Evolutionary conservation across 169 alveolate species (phyloP), one percentile per base, ranked within the genome.

Genomic region (Plasmodium berghei): DNA sequence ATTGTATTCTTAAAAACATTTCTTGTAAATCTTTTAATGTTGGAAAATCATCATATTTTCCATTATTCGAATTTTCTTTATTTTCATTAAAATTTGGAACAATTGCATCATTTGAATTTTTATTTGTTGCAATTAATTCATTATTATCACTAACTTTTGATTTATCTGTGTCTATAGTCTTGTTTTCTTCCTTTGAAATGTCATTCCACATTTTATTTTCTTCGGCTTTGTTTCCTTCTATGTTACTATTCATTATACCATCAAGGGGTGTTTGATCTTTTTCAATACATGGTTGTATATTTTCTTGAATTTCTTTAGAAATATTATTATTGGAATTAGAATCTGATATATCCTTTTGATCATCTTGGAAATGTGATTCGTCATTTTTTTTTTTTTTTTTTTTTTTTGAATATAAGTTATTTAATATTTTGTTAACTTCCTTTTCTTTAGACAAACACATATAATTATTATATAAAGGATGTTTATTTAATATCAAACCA

Each of bases 1-100:
- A 83, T 59, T 83, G 90, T 55, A 83, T 83, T 18, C 90, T 26
- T 48, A 83, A 83, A 83, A 83, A 83, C 90, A 83, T 83, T 83
- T 83, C 90, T 59, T 83, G 90, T 18, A 83, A 66, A 83, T 83
- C 90, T 40, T 83, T 83, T 14, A 83, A 46, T 2, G 90, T 83
- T 34, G 90, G 90, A 12, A 83, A 83, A 22, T 83, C 90, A 26
- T 83, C 83, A 46, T 26, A 16, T 14, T 26, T 14, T 8, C 12
- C 46, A 16, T 5, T 52, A n/a, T 4, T 55, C 28, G 42, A n/a
- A 72, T 45, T 54, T 22, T 70, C 63, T 10, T n/a, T 48, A 58
- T 2, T 18, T 16, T 48, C 49, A 62, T 20, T 22, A 0, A 10
- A 6, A 26, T 62, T 62, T 10, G 12, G 8, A 8, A 22, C 72